Conservation (phyloP, 176 grass and related monocot species). For the Cenchrus purpureus region DNA sequence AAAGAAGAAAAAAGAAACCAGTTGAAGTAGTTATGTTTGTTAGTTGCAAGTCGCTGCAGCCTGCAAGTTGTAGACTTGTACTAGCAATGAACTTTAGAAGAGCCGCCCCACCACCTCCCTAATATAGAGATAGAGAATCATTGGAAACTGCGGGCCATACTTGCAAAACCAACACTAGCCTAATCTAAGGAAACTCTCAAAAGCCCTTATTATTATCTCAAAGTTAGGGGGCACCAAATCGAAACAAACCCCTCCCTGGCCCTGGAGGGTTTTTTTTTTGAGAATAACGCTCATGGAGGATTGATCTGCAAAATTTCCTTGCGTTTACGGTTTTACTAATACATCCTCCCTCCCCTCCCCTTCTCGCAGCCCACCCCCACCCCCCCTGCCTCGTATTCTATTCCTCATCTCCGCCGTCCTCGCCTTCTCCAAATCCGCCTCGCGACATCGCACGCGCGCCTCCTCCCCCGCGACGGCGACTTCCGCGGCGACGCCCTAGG, state of each 20-base stretch:
- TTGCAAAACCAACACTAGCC: not conserved
- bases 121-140: not conserved
- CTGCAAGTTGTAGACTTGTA: not conserved
- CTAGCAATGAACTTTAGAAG: no score
- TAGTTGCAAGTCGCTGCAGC: not conserved
- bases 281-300: not conserved
- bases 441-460: not conserved
- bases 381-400: slow-evolving; percentile 39
- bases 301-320: not conserved
- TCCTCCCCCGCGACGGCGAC: slow-evolving; percentile 32
- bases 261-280: no score
- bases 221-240: not conserved
- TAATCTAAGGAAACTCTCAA: not conserved
- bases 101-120: not conserved
- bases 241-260: not conserved
- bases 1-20: not conserved
- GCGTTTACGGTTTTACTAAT: not conserved
- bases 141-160: not conserved
- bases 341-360: not conserved
- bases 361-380: not conserved
- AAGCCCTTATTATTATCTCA: not conserved
- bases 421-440: slow-evolving; percentile 36
- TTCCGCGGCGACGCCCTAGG: slow-evolving; percentile 21
- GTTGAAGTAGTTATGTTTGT: not conserved
- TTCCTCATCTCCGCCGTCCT: slow-evolving; percentile 30